These are phyloP conservation scores for Colletotrichum sp. DNA, from an alignment of 2,329 filamentous ascomycete genomes.

Conservation along the genomic window DNA sequence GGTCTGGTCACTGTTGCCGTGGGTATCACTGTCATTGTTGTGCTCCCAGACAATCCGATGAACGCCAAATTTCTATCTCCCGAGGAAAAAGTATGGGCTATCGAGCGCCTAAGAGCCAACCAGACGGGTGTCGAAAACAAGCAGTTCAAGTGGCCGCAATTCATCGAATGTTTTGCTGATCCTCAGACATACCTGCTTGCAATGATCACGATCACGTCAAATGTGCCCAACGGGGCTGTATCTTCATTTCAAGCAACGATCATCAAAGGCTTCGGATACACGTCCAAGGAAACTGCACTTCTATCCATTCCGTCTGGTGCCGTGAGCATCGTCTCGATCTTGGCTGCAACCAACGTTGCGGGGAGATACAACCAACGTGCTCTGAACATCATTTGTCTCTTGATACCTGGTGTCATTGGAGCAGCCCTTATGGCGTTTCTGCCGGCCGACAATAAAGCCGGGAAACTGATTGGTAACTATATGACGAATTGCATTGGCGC, in stretches of 20 bases:
- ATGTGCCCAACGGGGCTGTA: slow-evolving; percentile 67
- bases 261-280: slow-evolving; percentile 64
- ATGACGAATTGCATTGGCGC: slow-evolving; percentile 70
- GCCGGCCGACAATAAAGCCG: slow-evolving; percentile 45
- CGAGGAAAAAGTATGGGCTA: slow-evolving; percentile 68
- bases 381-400: slow-evolving; percentile 49
- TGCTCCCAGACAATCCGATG: slow-evolving; percentile 62
- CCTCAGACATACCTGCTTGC: slow-evolving; percentile 65
- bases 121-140: slow-evolving; percentile 79
- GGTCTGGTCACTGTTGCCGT: slow-evolving; percentile 65
- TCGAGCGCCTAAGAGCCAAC: slow-evolving; percentile 77
- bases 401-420: slow-evolving; percentile 45
- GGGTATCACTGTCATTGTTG: slow-evolving; percentile 62
- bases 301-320: slow-evolving; percentile 72
- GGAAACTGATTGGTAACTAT: slow-evolving; percentile 67
- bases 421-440: slow-evolving; percentile 62
- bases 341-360: slow-evolving; percentile 63
- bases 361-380: slow-evolving; percentile 51
- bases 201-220: slow-evolving; percentile 63
- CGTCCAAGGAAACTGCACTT: slow-evolving; percentile 61
- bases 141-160: slow-evolving; percentile 71
- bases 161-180: slow-evolving; percentile 55
- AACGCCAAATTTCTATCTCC: slow-evolving; percentile 59
- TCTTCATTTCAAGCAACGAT: slow-evolving; percentile 72
- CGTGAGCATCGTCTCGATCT: slow-evolving; percentile 63